These are phyloP conservation scores for Aureobasidium zeae DNA, from an alignment of 2,329 filamentous ascomycete genomes.

Conservation along the genomic window DNA sequence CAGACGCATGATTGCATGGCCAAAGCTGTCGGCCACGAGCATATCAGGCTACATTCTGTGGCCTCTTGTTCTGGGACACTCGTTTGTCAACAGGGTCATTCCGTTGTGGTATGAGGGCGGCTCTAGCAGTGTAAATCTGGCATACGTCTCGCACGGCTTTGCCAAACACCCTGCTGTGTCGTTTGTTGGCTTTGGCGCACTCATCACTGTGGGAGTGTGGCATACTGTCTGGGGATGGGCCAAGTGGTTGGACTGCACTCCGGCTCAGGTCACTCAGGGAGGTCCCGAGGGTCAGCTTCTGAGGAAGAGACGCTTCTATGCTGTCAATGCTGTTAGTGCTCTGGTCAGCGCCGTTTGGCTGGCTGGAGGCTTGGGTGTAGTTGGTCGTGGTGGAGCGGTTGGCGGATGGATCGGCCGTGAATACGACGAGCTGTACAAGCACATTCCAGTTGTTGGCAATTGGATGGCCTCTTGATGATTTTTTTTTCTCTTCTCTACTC, in stretches of 20 bases:
- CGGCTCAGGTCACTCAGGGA: constrained; percentile 44
- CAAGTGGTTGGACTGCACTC: constrained; percentile 64
- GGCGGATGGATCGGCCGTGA: constrained; percentile 70
- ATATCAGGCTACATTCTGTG: constrained; percentile 62
- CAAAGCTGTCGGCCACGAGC: constrained; percentile 59
- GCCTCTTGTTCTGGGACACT: constrained; percentile 59
- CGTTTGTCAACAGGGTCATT: constrained; percentile 64
- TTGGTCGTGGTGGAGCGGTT: constrained; percentile 60
- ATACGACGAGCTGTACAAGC: constrained; percentile 65
- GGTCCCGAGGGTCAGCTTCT: constrained; percentile 42
- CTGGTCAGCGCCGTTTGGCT: constrained; percentile 63
- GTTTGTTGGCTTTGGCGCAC: constrained; percentile 58
- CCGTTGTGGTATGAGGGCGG: constrained; percentile 73
- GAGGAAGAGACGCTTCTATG: constrained; percentile 59
- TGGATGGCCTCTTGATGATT: constrained; percentile 32
- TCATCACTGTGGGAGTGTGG: constrained; percentile 59
- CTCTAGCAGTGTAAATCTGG: constrained; percentile 74
- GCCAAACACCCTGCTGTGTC: constrained; percentile 57
- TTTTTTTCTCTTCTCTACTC: background rate
- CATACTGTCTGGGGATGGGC: constrained; percentile 81
- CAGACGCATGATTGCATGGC: constrained; percentile 52
- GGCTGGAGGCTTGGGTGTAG: constrained; percentile 66
- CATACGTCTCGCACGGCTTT: constrained; percentile 79
- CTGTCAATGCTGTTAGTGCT: constrained; percentile 56
- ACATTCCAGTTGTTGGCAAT: constrained; percentile 47